Percentiles rank a stretch among this genome's conserved stretches.
Evolutionary conservation across 495 filamentous ascomycete genomes (phyloP).

Genomic region (Penicillium daleae): DNA sequence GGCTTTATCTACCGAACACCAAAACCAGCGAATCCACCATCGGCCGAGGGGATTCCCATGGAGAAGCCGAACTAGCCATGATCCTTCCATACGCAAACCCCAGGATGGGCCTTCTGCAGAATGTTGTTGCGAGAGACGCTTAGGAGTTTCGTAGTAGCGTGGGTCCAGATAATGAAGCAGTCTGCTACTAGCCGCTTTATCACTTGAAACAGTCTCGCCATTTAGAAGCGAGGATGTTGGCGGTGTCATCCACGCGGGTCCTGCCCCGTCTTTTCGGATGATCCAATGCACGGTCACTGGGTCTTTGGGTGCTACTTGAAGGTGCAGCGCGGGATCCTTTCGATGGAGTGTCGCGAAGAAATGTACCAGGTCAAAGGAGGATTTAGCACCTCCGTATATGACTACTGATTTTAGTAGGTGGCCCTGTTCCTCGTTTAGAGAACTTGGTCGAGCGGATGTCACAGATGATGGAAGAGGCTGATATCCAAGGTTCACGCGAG

Average conservation of each 20-base stretch:
- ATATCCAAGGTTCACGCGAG: conserved; percentile 37
- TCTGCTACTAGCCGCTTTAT: conserved; percentile 62
- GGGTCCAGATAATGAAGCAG: conserved; percentile 57
- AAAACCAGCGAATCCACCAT: conserved; percentile 28
- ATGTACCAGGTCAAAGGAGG: conserved; percentile 71
- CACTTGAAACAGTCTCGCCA: conserved; percentile 58
- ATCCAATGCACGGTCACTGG: conserved; percentile 66
- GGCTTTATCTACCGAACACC: conserved; percentile 26
- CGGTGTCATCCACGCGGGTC: conserved; percentile 31
- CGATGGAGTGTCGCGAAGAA: conserved; percentile 55
- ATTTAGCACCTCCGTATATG: conserved; percentile 70
- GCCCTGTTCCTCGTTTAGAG: background rate
- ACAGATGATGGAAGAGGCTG: conserved; percentile 15
- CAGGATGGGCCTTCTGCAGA: conserved; percentile 41
- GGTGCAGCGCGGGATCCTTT: conserved; percentile 17
- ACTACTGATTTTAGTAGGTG: conserved; percentile 41
- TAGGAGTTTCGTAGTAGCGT: conserved; percentile 48
- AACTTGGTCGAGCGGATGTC: no score
- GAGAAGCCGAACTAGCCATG: conserved; percentile 50
- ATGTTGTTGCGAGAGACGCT: conserved; percentile 32
- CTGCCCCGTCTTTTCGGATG: conserved; percentile 64
- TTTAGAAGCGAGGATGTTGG: conserved; percentile 36
- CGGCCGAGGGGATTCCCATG: conserved; percentile 36
- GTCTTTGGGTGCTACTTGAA: conserved; percentile 37
- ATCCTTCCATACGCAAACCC: conserved; percentile 59